These are phyloP conservation scores for Pisolithus sp. DNA, from an alignment of 768 basidiomycete species.

Conservation along the genomic window DNA sequence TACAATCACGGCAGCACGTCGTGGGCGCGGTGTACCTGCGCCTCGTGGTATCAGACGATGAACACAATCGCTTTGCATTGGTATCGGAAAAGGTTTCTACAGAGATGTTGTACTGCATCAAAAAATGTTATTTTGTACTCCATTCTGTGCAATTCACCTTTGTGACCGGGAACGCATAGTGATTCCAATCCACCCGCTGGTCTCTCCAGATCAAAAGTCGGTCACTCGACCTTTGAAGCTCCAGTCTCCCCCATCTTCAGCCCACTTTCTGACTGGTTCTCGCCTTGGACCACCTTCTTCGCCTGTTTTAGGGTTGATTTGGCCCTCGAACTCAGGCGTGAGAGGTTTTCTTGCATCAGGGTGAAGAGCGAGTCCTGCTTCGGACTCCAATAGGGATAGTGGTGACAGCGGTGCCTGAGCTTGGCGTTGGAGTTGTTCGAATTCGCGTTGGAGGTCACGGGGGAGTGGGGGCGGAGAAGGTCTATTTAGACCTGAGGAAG, in stretches of 20 bases:
- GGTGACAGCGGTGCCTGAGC: constrained; percentile 41
- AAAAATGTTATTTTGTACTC: neutral
- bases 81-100: neutral
- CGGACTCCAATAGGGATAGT: constrained; percentile 14
- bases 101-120: constrained; percentile 13
- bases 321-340: constrained; percentile 70
- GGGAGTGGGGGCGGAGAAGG: constrained; percentile 77
- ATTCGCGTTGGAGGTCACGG: constrained; percentile 71
- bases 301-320: constrained; percentile 75
- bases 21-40: constrained; percentile 76
- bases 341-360: constrained; percentile 61
- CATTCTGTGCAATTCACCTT: constrained; percentile 2
- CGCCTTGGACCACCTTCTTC: constrained; percentile 83
- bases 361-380: constrained; percentile 46
- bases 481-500: constrained; percentile 38
- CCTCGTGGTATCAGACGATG: constrained; percentile 78
- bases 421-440: constrained; percentile 72
- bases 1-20: constrained; percentile 54
- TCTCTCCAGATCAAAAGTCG: constrained; percentile 51
- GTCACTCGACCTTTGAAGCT: constrained; percentile 86
- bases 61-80: constrained; percentile 12
- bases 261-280: constrained; percentile 68
- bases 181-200: neutral
- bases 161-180: neutral
- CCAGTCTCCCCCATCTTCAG: constrained; percentile 66